These are phyloP conservation scores for Phytophthora citrophthora DNA, from an alignment of 352 stramenopile genomes.

Conservation along the genomic window DNA sequence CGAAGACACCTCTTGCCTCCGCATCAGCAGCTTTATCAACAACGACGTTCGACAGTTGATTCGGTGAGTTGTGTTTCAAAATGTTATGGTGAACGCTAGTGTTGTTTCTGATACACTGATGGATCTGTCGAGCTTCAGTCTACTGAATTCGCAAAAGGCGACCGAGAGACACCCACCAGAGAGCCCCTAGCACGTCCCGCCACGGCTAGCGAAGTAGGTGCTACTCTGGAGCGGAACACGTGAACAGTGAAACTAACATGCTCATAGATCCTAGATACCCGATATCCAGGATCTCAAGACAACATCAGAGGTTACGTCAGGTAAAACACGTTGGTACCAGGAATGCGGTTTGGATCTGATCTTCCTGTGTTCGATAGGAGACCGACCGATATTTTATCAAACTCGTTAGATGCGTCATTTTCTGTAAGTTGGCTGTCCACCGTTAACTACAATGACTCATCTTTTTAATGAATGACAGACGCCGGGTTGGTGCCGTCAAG, in stretches of 20 bases:
- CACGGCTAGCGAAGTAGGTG: slow-evolving; percentile 38
- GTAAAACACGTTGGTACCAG: slow-evolving; percentile 25
- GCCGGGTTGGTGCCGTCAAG: slow-evolving; percentile 29
- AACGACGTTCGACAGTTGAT: slow-evolving; percentile 22
- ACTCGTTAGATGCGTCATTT: slow-evolving; percentile 22
- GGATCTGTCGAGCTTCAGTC: slow-evolving; percentile 15
- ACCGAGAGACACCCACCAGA: slow-evolving; percentile 20
- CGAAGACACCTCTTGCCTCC: slow-evolving; percentile 23
- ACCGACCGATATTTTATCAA: slow-evolving; percentile 24
- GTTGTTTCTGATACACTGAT: neutral
- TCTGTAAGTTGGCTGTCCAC: slow-evolving; percentile 11
- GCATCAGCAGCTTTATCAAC: slow-evolving; percentile 32
- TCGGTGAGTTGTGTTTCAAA: slow-evolving; percentile 14
- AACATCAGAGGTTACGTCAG: slow-evolving; percentile 59
- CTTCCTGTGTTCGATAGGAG: slow-evolving; percentile 13
- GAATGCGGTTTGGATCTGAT: neutral
- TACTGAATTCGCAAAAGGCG: slow-evolving; percentile 17
- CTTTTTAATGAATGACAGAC: slow-evolving; percentile 10
- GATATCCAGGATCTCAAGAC: slow-evolving; percentile 32
- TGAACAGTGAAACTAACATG: neutral
- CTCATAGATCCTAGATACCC: slow-evolving; percentile 35
- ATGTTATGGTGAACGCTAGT: neutral
- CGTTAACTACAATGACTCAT: neutral
- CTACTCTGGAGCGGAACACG: neutral
- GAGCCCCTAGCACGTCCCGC: slow-evolving; percentile 24